These are phyloP conservation scores for Atkinsonella texensis DNA, from an alignment of 2,329 filamentous ascomycete species.

Conservation along the genomic window DNA sequence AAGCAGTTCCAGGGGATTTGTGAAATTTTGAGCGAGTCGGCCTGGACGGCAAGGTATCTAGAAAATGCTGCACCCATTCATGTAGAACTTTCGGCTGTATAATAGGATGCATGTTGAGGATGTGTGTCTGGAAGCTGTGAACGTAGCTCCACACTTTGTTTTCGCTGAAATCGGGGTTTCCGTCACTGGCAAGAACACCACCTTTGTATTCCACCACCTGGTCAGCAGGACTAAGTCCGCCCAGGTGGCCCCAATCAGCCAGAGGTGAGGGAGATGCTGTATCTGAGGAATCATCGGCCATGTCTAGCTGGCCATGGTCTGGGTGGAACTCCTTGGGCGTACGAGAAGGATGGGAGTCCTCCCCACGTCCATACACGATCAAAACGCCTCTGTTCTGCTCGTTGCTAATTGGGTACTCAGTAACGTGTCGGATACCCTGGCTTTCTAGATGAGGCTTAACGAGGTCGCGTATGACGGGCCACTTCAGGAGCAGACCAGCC, in stretches of 20 bases:
- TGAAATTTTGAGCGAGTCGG: constrained; percentile 13
- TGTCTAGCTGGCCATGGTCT: constrained; percentile 27
- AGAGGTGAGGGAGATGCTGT: constrained; percentile 41
- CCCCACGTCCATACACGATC: constrained; percentile 66
- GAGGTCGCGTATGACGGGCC: constrained; percentile 55
- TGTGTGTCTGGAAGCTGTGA: constrained; percentile 45
- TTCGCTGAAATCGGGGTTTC: constrained; percentile 42
- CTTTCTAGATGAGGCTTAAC: constrained; percentile 38
- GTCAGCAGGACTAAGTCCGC: constrained; percentile 34
- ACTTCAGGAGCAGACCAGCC: constrained; percentile 69
- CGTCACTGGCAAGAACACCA: constrained; percentile 28
- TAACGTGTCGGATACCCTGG: constrained; percentile 42
- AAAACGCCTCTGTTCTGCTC: constrained; percentile 66
- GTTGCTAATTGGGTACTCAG: constrained; percentile 63
- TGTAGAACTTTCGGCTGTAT: constrained; percentile 41
- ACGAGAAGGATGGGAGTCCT: constrained; percentile 52
- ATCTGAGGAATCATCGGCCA: constrained; percentile 37
- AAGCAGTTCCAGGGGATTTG: constrained; percentile 19
- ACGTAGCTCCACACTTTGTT: constrained; percentile 40
- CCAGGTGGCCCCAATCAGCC: constrained; percentile 48
- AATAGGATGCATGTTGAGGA: constrained; percentile 55
- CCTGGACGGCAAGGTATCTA: constrained; percentile 31
- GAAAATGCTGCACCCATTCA: constrained; percentile 39
- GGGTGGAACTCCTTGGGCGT: constrained; percentile 26
- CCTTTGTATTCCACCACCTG: constrained; percentile 25